Conservation (phyloP, 1,139 yeast species). For the Saccharomyces hybrid region DNA sequence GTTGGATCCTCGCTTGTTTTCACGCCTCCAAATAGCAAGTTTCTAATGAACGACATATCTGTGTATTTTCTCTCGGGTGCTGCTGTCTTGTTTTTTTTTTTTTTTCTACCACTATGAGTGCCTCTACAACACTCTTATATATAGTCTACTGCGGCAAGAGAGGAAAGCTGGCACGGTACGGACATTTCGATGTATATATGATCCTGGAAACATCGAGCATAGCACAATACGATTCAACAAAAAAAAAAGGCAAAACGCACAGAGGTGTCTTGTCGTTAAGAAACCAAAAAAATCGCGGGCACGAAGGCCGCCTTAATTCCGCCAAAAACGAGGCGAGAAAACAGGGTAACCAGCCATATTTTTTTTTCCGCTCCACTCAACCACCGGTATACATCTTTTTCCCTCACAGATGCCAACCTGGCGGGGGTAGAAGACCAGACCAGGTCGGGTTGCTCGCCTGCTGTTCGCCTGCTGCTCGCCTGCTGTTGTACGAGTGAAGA, state of each 20-base stretch:
- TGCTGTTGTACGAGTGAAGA: no score
- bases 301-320: neutral
- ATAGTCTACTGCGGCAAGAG: neutral
- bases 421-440: no score
- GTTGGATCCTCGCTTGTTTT: slow-evolving; percentile 35
- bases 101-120: no score
- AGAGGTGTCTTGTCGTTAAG: neutral
- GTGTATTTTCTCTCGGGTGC: no score
- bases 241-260: neutral
- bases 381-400: no score
- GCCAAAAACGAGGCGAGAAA: neutral
- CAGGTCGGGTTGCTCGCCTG: no score
- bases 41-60: slow-evolving; percentile 36
- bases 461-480: no score
- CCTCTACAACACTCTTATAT: neutral
- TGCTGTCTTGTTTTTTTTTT: no score
- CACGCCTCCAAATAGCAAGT: slow-evolving; percentile 35
- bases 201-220: neutral
- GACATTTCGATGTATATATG: neutral
- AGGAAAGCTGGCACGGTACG: neutral
- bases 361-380: no score
- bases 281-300: neutral
- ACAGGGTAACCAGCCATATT: no score
- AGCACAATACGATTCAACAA: slow-evolving; percentile 1
- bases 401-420: no score